Base-by-base conservation (phyloP, 1,139 yeast genomes). In the Candida tetrigidarum region DNA sequence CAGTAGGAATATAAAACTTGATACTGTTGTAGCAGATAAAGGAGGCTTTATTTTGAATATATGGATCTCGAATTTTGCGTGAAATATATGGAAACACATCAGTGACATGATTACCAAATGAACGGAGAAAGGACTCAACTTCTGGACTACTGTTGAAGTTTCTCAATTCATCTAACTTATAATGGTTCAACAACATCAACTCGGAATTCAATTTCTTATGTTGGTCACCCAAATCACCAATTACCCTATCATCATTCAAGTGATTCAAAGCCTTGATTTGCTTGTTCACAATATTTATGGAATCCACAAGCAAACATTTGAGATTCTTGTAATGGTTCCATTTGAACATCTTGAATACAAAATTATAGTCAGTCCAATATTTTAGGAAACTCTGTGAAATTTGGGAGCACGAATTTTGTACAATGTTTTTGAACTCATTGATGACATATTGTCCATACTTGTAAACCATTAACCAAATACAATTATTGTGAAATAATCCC, bases 401-500 rank as follows among this genome's bases (percentile, higher is more conserved):
- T 12, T 32, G 36, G 4, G 34, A n/a, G 22, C 15, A 2, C 8
- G 34, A 19, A 7, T 27, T 25, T 10, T 18, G 15, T 3, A 50
- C 27, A 11, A 49, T 41, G 3, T 14, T 14, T 19, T 44, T 48
- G 37, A 57, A 54, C 20, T 47, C 52, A 12, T 38, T 7, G 5
- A 63, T 46, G 34, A 65, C 18, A 11, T 50, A 50, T 14, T 46
- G 40, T 2, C 64, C 51, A 41, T 47, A 48, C 41, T 62, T 63
- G 43, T 46, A 62, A 5, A 62, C 42, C 16, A 63, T 37, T 6
- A 63, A 44, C 57, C 66, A 58, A 10, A 64, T 47, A 35, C 59
- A 56, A 44, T 62, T 62, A 23, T 51, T 38, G 8, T 44, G 44
- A 36, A 46, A 47, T 32, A 41, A 43, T 12, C 43, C 37, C 9